Evolutionary conservation across 371 early-diverging fungal genomes (phyloP).

Genomic region (Mucor piriformis): DNA sequence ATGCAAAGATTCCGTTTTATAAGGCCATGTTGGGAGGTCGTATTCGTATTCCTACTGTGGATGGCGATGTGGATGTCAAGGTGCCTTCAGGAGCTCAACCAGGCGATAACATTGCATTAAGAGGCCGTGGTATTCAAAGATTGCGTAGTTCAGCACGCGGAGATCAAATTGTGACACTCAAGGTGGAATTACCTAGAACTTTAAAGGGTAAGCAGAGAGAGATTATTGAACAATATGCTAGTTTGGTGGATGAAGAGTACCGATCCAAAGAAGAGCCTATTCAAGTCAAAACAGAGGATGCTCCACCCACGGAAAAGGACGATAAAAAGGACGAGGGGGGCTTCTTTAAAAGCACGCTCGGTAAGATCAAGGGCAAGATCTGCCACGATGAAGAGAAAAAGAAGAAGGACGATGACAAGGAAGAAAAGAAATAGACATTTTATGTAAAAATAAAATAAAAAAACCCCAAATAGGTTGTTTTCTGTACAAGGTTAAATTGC

Average conservation of each 20-base stretch:
- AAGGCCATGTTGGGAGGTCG: constrained; percentile 88
- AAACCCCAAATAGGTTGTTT: too few species aligned
- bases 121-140: constrained; percentile 73
- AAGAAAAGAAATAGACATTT: constrained; percentile 6
- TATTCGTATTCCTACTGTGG: constrained; percentile 84
- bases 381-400: constrained; percentile 35
- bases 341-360: constrained; percentile 38
- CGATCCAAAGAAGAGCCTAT: constrained; percentile 24
- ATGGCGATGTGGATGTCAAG: constrained; percentile 90
- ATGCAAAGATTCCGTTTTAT: constrained; percentile 77
- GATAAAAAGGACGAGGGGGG: constrained; percentile 17
- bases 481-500: too few species aligned
- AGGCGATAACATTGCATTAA: constrained; percentile 75
- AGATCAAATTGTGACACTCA: constrained; percentile 85
- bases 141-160: constrained; percentile 64
- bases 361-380: constrained; percentile 33
- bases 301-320: constrained; percentile 17
- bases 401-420: constrained; percentile 14
- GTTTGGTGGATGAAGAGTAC: constrained; percentile 38
- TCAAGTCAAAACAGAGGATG: constrained; percentile 16
- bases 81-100: constrained; percentile 87
- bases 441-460: too few species aligned
- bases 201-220: constrained; percentile 42
- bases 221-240: constrained; percentile 38
- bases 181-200: constrained; percentile 75